Percentiles rank a stretch among this genome's conserved stretches.
Conservation (phyloP, 805 yeast species). For the Candida dajiaensis region DNA sequence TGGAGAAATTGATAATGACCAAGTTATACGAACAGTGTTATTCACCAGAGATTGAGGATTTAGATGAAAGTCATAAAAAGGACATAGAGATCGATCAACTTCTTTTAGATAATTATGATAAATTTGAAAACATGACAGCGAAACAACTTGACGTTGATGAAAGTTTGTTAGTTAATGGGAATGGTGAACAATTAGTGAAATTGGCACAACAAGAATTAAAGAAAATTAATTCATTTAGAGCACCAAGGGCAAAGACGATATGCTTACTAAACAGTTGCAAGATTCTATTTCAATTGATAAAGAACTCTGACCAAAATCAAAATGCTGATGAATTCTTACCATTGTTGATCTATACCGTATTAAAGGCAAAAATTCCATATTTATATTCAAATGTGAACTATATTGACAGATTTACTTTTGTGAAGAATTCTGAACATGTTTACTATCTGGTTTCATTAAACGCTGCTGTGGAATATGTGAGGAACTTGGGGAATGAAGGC, state of each 20-base stretch:
- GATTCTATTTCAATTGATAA: slow-evolving; percentile 81
- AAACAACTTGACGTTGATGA: slow-evolving; percentile 72
- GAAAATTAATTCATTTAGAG: slow-evolving; percentile 76
- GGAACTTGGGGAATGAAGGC: slow-evolving; percentile 34
- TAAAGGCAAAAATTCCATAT: slow-evolving; percentile 59
- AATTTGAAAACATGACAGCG: slow-evolving; percentile 59
- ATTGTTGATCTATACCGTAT: slow-evolving; percentile 67
- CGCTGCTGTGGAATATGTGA: slow-evolving; percentile 80
- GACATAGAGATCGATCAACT: slow-evolving; percentile 59
- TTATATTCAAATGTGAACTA: slow-evolving; percentile 77
- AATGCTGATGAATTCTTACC: slow-evolving; percentile 97
- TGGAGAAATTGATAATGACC: slow-evolving; percentile 90
- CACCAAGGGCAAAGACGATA: slow-evolving; percentile 92
- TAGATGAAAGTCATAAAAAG: slow-evolving; percentile 49
- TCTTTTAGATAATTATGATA: slow-evolving; percentile 46
- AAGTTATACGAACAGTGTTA: slow-evolving; percentile 72
- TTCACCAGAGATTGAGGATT: slow-evolving; percentile 59
- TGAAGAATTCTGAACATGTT: slow-evolving; percentile 80
- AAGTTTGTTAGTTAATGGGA: slow-evolving; percentile 39
- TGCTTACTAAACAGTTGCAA: slow-evolving; percentile 90
- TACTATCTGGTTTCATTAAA: slow-evolving; percentile 87
- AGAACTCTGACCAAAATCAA: slow-evolving; percentile 55
- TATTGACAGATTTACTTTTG: slow-evolving; percentile 78
- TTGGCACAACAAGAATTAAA: slow-evolving; percentile 70
- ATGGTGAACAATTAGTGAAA: slow-evolving; percentile 47